These are phyloP conservation scores for Arabis hirsuta DNA, from an alignment of 345 rosid genomes.

Conservation along the genomic window DNA sequence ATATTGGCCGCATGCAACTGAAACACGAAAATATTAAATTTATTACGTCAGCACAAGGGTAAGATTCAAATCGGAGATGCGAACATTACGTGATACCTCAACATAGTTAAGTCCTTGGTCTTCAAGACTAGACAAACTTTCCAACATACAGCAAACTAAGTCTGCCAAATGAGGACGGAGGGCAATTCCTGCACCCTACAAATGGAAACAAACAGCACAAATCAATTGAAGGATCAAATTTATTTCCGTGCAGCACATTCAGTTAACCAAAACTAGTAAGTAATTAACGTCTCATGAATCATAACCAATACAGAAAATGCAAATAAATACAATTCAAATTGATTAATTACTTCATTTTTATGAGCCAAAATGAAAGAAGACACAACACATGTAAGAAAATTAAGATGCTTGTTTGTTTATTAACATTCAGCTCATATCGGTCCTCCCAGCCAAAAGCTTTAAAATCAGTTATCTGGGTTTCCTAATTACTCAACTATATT, in stretches of 20 bases:
- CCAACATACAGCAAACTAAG: slow-evolving; percentile 97
- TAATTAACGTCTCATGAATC: neutral
- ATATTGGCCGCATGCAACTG: slow-evolving; percentile 97
- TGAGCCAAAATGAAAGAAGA: slow-evolving; percentile 19
- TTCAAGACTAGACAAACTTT: slow-evolving; percentile 98
- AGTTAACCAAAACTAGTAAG: slow-evolving; percentile 18
- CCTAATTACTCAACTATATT: slow-evolving; percentile 5
- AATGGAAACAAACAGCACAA: slow-evolving; percentile 22
- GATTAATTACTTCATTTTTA: slow-evolving; percentile 12
- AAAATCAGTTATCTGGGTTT: slow-evolving; percentile 10
- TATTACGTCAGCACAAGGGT: slow-evolving; percentile 19
- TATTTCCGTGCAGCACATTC: slow-evolving; percentile 9
- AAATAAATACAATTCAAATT: slow-evolving; percentile 9
- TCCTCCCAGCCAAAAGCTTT: slow-evolving; percentile 24
- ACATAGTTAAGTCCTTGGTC: slow-evolving; percentile 97
- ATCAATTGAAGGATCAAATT: slow-evolving; percentile 13
- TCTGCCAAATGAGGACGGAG: slow-evolving; percentile 89
- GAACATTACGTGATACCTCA: slow-evolving; percentile 61
- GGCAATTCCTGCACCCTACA: slow-evolving; percentile 90
- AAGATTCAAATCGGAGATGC: slow-evolving; percentile 8
- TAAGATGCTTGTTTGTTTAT: slow-evolving; percentile 2
- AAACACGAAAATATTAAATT: slow-evolving; percentile 36
- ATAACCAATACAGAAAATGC: slow-evolving; percentile 11
- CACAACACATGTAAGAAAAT: neutral
- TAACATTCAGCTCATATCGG: slow-evolving; percentile 1